Conservation (phyloP, 371 early-diverging fungal genomes). For the Zancudomyces culisetae region DNA sequence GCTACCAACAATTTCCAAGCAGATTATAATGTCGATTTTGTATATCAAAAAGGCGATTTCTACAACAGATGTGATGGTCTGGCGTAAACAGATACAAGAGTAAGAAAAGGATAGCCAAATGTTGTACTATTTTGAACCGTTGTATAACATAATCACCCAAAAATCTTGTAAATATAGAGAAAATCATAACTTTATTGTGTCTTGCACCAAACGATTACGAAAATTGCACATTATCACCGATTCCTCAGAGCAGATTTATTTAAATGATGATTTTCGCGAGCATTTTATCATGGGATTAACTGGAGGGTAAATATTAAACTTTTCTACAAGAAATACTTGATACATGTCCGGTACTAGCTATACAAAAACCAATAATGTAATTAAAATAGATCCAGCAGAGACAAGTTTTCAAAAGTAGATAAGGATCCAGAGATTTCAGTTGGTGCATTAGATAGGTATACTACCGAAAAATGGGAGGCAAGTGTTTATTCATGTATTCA, state of each 20-base stretch:
- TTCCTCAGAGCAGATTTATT: slow-evolving; percentile 22
- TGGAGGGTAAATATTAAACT: slow-evolving; percentile 50
- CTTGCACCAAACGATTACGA: background rate
- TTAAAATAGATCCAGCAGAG: slow-evolving; percentile 47
- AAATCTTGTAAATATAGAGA: too few relatives aligned
- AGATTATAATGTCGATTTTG: slow-evolving; percentile 73
- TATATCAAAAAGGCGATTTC: slow-evolving; percentile 44
- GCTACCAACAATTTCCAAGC: slow-evolving; percentile 68
- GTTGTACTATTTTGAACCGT: too few relatives aligned
- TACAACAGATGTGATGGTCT: slow-evolving; percentile 37
- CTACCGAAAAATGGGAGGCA: slow-evolving; percentile 70
- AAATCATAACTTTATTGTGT: too few relatives aligned
- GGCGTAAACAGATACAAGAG: slow-evolving; percentile 41
- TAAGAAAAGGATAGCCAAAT: too few relatives aligned
- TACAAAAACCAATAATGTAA: slow-evolving; percentile 59
- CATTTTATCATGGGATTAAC: slow-evolving; percentile 73
- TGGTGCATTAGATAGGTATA: slow-evolving; percentile 26
- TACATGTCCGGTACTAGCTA: background rate
- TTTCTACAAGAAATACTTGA: background rate
- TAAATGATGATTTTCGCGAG: slow-evolving; percentile 51
- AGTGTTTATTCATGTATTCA: background rate
- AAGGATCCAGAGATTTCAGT: slow-evolving; percentile 24
- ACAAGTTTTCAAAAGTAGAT: slow-evolving; percentile 46
- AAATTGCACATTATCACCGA: slow-evolving; percentile 43
- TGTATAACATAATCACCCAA: too few relatives aligned